These are phyloP conservation scores for Cryphonectria radicalis DNA, from an alignment of 2,329 filamentous ascomycete species.

Conservation along the genomic window DNA sequence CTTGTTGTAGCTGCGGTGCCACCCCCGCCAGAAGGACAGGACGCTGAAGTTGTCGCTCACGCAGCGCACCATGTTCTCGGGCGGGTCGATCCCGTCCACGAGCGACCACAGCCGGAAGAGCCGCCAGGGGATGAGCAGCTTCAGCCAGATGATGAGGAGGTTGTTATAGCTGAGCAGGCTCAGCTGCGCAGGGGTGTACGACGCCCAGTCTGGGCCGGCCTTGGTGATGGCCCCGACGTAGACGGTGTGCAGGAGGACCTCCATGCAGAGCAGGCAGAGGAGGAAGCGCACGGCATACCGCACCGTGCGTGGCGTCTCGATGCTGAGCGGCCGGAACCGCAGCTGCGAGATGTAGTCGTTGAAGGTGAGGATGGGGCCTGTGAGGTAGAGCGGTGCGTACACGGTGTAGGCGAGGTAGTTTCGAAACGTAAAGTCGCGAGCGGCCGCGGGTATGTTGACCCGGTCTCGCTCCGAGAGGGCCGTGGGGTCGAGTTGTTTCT, in stretches of 20 bases:
- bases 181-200: slow-evolving; percentile 86
- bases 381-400: slow-evolving; percentile 90
- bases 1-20: slow-evolving; percentile 94
- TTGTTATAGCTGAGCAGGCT: slow-evolving; percentile 94
- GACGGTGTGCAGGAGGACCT: slow-evolving; percentile 86
- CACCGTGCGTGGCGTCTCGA: slow-evolving; percentile 71
- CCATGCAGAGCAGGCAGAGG: slow-evolving; percentile 83
- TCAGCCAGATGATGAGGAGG: slow-evolving; percentile 96
- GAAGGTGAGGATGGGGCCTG: slow-evolving; percentile 93
- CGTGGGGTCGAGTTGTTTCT: slow-evolving; percentile 92
- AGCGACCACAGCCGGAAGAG: slow-evolving; percentile 97
- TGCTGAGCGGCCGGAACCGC: slow-evolving; percentile 72
- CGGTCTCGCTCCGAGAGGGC: slow-evolving; percentile 89
- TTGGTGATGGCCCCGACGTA: slow-evolving; percentile 94
- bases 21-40: slow-evolving; percentile 90
- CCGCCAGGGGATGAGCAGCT: slow-evolving; percentile 95
- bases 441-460: slow-evolving; percentile 73
- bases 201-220: slow-evolving; percentile 75
- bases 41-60: slow-evolving; percentile 94
- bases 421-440: slow-evolving; percentile 74
- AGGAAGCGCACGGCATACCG: slow-evolving; percentile 85
- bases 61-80: slow-evolving; percentile 98
- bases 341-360: slow-evolving; percentile 95
- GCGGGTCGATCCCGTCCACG: slow-evolving; percentile 87
- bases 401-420: slow-evolving; percentile 90